Evolutionary conservation across 192 early-diverging fungal species (phyloP).

Genomic region (Backusella circina): DNA sequence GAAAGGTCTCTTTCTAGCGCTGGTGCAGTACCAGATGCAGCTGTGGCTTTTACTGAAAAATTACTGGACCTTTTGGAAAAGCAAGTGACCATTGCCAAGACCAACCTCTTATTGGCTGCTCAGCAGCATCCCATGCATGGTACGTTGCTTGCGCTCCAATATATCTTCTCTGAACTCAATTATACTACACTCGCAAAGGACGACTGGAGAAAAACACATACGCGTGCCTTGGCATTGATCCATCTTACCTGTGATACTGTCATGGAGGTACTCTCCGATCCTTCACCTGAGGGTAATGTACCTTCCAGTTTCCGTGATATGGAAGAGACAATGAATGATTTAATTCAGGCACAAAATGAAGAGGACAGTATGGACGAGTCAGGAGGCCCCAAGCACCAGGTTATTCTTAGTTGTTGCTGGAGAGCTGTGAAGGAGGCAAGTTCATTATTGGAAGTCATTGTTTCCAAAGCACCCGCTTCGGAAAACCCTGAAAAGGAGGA

Average conservation of each 20-base stretch:
- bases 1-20: not conserved
- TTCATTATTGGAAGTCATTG: constrained; percentile 44
- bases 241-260: constrained; percentile 56
- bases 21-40: not conserved
- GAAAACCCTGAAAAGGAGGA: constrained; percentile 12
- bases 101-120: constrained; percentile 49
- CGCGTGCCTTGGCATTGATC: constrained; percentile 43
- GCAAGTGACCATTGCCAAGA: constrained; percentile 44
- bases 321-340: constrained; percentile 53
- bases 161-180: constrained; percentile 60
- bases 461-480: constrained; percentile 38
- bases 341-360: constrained; percentile 40
- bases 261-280: constrained; percentile 67
- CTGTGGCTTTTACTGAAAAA: constrained; percentile 33
- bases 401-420: constrained; percentile 90
- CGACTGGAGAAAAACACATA: constrained; percentile 51
- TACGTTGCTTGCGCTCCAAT: constrained; percentile 47
- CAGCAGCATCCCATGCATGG: constrained; percentile 54
- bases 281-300: constrained; percentile 88
- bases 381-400: constrained; percentile 70
- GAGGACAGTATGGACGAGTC: constrained; percentile 41
- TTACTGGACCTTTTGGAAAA: constrained; percentile 46
- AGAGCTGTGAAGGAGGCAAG: constrained; percentile 86
- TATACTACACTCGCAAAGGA: constrained; percentile 47
- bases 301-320: constrained; percentile 76